Percentiles rank a stretch among this genome's conserved stretches.
Evolutionary conservation across 371 early-diverging fungal species (phyloP).

Genomic region (Mucor plumbeus): DNA sequence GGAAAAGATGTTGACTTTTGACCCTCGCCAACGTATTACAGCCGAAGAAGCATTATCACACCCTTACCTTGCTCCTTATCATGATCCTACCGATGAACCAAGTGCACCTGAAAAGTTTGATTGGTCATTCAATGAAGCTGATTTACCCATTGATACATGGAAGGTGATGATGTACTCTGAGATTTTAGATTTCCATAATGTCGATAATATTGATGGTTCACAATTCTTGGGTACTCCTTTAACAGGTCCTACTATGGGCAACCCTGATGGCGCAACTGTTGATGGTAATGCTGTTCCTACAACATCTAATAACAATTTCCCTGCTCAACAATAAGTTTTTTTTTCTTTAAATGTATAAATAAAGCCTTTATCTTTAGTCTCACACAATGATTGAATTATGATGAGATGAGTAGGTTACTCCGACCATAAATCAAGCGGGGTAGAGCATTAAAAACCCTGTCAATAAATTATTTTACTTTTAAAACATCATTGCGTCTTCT

Average conservation of each 20-base stretch:
- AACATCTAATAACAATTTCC: constrained; percentile 7
- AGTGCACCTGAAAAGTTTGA: constrained; percentile 83
- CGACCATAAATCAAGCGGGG: constrained; percentile 3
- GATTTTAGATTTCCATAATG: constrained; percentile 72
- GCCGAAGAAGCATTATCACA: constrained; percentile 88
- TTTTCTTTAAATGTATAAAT: background rate
- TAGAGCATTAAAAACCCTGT: constrained; percentile 12
- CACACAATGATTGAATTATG: background rate
- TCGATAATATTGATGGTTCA: constrained; percentile 42
- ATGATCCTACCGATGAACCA: constrained; percentile 94
- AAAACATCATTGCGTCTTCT: background rate
- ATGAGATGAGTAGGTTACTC: background rate
- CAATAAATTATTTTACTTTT: background rate
- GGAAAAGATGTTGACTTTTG: constrained; percentile 90
- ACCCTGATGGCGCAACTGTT: constrained; percentile 23
- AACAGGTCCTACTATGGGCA: constrained; percentile 42
- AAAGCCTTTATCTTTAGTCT: background rate
- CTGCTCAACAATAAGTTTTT: constrained; percentile 11
- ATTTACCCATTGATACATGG: constrained; percentile 89
- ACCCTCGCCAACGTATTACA: constrained; percentile 90
- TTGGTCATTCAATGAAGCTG: constrained; percentile 95
- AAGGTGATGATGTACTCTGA: constrained; percentile 80
- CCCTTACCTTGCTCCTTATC: constrained; percentile 89
- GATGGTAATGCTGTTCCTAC: constrained; percentile 4
- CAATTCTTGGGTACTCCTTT: constrained; percentile 50